These are phyloP conservation scores for Melocanna baccifera DNA, from an alignment of 176 grass and related monocot species.

Conservation along the genomic window DNA sequence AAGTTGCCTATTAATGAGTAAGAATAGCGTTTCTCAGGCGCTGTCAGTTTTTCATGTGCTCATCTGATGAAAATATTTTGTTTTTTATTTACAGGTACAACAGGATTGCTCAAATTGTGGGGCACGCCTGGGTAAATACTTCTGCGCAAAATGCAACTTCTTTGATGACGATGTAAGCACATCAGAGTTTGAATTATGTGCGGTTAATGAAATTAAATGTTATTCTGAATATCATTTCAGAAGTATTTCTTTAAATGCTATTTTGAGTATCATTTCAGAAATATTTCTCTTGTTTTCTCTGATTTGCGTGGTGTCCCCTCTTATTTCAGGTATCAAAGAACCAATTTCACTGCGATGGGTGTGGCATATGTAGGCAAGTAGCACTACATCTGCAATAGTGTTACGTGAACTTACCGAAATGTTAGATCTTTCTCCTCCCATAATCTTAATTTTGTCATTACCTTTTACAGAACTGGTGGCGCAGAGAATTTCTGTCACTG, in stretches of 20 bases:
- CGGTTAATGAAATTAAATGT: neutral
- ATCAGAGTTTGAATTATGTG: neutral
- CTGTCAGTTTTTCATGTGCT: too few species aligned
- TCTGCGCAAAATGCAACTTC: conserved; percentile 67
- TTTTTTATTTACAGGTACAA: conserved; percentile 33
- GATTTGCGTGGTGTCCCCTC: neutral
- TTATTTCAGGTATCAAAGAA: conserved; percentile 57
- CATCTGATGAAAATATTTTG: neutral
- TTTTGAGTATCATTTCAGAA: neutral
- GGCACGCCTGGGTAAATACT: conserved; percentile 64
- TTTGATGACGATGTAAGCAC: conserved; percentile 72
- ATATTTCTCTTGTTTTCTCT: conserved; percentile 3
- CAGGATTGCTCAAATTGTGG: conserved; percentile 66
- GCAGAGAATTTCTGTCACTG: conserved; percentile 70
- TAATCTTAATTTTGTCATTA: neutral
- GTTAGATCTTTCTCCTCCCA: neutral
- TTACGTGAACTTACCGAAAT: neutral
- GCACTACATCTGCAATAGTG: neutral
- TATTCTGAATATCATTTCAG: neutral
- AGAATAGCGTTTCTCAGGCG: neutral
- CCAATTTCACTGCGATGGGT: conserved; percentile 72
- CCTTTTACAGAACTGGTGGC: conserved; percentile 50
- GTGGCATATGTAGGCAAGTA: conserved; percentile 72
- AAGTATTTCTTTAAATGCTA: neutral
- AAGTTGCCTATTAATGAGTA: conserved; percentile 22